These are phyloP conservation scores for Naganishia sp. DNA, from an alignment of 1,284 basidiomycete genomes.

Conservation along the genomic window DNA sequence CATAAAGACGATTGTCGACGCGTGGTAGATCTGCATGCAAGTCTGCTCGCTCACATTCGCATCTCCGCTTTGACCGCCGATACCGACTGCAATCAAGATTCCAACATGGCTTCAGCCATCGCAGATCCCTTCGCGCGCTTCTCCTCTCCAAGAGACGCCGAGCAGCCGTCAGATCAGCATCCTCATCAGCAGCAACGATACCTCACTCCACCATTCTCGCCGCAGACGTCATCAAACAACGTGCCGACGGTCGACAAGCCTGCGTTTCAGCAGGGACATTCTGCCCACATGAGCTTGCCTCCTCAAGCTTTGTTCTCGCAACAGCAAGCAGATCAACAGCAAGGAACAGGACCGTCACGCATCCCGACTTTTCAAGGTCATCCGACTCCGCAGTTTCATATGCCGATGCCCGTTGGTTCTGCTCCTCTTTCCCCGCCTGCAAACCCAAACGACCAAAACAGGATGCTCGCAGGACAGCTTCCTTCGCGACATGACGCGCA, in stretches of 20 bases:
- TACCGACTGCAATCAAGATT: not conserved
- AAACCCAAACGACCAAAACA: not conserved
- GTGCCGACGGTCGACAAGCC: slow-evolving; percentile 3
- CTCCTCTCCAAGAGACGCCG: not conserved
- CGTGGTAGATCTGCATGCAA: no score
- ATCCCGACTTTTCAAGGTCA: slow-evolving; percentile 17
- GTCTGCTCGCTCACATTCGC: no score
- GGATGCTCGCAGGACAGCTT: not conserved
- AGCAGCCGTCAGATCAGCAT: slow-evolving; percentile 8
- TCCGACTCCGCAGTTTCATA: slow-evolving; percentile 1
- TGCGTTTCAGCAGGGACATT: slow-evolving; percentile 6
- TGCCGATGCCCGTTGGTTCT: slow-evolving; percentile 15
- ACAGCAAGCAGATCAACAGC: not conserved
- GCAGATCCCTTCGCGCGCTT: slow-evolving; percentile 16
- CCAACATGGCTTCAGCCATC: not conserved
- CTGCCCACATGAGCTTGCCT: slow-evolving; percentile 15
- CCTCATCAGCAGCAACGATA: slow-evolving; percentile 26
- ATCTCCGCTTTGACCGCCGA: no score
- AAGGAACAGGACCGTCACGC: not conserved
- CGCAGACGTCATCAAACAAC: not conserved
- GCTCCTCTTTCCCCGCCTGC: slow-evolving; percentile 27
- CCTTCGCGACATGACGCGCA: not conserved
- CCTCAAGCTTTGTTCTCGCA: slow-evolving; percentile 20
- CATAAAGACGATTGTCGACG: not conserved
- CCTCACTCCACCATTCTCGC: slow-evolving; percentile 26